Evolutionary conservation across 306 rosid species (phyloP).

Genomic region (Cyclanthera cordifolia): DNA sequence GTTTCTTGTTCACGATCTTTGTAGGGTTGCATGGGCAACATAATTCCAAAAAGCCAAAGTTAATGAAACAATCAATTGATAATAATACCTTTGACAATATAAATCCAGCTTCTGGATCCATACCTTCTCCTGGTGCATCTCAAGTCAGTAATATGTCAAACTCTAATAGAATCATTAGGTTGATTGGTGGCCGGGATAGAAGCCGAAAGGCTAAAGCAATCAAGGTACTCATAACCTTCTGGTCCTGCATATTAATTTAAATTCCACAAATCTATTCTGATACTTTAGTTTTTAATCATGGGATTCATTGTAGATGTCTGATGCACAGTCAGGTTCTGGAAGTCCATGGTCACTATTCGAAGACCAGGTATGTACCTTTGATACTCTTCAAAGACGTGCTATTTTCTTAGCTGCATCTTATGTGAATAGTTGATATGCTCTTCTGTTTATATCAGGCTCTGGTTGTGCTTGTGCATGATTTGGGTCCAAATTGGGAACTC

Average conservation of each 20-base stretch:
- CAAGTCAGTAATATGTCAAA: slow-evolving; percentile 90
- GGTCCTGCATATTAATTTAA: slow-evolving; percentile 12
- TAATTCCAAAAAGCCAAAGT: slow-evolving; percentile 63
- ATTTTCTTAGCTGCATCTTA: neutral
- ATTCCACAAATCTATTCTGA: slow-evolving; percentile 4
- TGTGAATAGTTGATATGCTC: slow-evolving; percentile 4
- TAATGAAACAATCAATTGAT: slow-evolving; percentile 57
- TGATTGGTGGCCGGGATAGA: slow-evolving; percentile 85
- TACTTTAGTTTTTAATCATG: slow-evolving; percentile 13
- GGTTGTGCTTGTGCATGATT: slow-evolving; percentile 94
- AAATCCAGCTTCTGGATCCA: slow-evolving; percentile 52
- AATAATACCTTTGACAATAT: slow-evolving; percentile 59
- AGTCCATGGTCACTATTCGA: slow-evolving; percentile 85
- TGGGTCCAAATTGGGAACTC: slow-evolving; percentile 99
- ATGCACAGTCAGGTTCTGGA: slow-evolving; percentile 70
- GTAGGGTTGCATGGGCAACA: slow-evolving; percentile 73
- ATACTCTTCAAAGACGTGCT: neutral
- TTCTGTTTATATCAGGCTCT: slow-evolving; percentile 43
- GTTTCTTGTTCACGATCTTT: slow-evolving; percentile 15
- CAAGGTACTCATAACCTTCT: slow-evolving; percentile 46
- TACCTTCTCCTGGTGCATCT: slow-evolving; percentile 91
- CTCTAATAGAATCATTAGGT: slow-evolving; percentile 65
- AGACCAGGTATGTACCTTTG: slow-evolving; percentile 57
- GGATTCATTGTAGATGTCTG: slow-evolving; percentile 39
- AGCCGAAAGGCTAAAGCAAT: slow-evolving; percentile 56